Conservation (phyloP, 176 grass and related monocot species). For the Oryza meridionalis region DNA sequence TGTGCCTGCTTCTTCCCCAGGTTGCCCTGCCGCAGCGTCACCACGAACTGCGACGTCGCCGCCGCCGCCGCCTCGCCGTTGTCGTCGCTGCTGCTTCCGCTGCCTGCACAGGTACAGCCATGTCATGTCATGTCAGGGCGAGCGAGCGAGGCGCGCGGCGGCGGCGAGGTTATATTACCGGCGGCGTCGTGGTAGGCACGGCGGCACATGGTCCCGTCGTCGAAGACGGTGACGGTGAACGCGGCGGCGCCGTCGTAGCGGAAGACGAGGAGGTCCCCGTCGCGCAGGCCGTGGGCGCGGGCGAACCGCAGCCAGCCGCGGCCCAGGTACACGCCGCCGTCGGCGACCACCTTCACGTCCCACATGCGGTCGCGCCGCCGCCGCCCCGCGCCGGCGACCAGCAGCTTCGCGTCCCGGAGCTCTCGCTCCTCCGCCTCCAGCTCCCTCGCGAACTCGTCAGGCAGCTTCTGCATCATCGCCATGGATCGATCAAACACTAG, state of each 20-base stretch:
- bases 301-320: slow-evolving; percentile 38
- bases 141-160: neutral
- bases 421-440: neutral
- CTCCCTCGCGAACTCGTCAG: slow-evolving; percentile 11
- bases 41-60: slow-evolving; percentile 35
- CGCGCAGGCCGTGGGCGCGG: slow-evolving; percentile 25
- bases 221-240: slow-evolving; percentile 47
- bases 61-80: neutral
- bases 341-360: slow-evolving; percentile 30
- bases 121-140: neutral
- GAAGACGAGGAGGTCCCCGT: slow-evolving; percentile 37
- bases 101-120: neutral
- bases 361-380: neutral
- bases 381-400: neutral
- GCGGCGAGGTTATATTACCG: neutral
- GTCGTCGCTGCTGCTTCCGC: neutral
- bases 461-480: slow-evolving; percentile 35
- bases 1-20: slow-evolving; percentile 31
- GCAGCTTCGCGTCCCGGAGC: slow-evolving; percentile 36
- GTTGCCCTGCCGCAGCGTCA: slow-evolving; percentile 40
- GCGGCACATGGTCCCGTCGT: slow-evolving; percentile 30
- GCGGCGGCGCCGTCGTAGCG: slow-evolving; percentile 10
- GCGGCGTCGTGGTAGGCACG: slow-evolving; percentile 6
- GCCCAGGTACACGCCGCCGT: slow-evolving; percentile 9
- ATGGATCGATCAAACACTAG: neutral